Evolutionary conservation across 495 filamentous ascomycete genomes (phyloP).

Genomic region (Aspergillus cristatus): DNA sequence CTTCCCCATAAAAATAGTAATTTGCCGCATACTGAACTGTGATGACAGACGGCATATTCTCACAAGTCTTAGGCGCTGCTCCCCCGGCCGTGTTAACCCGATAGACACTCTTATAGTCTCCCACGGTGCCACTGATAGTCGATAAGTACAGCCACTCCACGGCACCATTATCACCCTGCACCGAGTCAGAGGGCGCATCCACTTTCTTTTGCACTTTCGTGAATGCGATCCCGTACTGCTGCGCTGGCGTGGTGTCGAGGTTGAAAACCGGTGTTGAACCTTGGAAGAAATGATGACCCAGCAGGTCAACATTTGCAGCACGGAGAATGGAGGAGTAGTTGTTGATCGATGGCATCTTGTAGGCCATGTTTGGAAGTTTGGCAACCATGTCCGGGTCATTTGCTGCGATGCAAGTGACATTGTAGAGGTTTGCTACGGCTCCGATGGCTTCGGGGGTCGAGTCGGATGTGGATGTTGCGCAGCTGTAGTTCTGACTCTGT

Average conservation of each 20-base stretch:
- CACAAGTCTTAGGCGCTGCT: conserved; percentile 63
- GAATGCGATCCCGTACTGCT: conserved; percentile 51
- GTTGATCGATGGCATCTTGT: conserved; percentile 34
- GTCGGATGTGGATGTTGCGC: conserved; percentile 46
- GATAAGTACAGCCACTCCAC: conserved; percentile 48
- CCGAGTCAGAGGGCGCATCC: conserved; percentile 49
- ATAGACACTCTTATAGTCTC: conserved; percentile 64
- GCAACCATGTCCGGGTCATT: conserved; percentile 53
- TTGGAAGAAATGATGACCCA: conserved; percentile 75
- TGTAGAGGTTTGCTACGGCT: conserved; percentile 79
- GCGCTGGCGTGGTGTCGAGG: conserved; percentile 45
- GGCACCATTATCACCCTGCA: conserved; percentile 49
- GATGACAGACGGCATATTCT: conserved; percentile 52
- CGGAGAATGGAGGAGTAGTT: conserved; percentile 17
- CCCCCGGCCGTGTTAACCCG: conserved; percentile 83
- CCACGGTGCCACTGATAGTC: conserved; percentile 44
- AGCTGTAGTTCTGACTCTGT: conserved; percentile 65
- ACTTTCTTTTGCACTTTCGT: conserved; percentile 48
- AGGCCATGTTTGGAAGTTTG: conserved; percentile 33
- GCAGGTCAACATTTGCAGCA: conserved; percentile 49
- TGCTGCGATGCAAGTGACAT: conserved; percentile 70
- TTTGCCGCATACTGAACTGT: conserved; percentile 73
- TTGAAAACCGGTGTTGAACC: conserved; percentile 68
- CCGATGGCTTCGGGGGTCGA: conserved; percentile 56
- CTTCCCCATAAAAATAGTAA: conserved; percentile 51